Conservation (phyloP, 306 rosid species). For the Acacia melanoxylon region DNA sequence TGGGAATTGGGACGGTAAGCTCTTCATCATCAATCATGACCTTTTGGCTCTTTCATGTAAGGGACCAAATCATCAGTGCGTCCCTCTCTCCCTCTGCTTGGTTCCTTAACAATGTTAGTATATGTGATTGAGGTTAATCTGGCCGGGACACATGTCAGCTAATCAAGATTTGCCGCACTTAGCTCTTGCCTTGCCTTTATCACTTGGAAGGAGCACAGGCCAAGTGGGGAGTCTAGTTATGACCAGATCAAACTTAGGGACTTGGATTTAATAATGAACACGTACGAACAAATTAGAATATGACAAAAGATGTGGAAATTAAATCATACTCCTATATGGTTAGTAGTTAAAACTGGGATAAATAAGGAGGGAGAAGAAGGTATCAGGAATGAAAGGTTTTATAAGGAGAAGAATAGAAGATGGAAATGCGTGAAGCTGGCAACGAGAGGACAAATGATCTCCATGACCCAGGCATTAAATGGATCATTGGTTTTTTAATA, state of each 20-base stretch:
- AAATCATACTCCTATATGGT: no score
- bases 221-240: no score
- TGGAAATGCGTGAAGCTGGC: neutral
- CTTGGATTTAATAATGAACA: no score
- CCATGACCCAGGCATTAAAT: neutral
- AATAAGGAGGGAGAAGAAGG: neutral
- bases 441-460: neutral
- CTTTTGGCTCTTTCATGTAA: neutral
- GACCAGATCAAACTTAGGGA: no score
- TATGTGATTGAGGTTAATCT: no score
- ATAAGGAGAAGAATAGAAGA: neutral
- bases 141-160: no score
- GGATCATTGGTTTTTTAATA: neutral
- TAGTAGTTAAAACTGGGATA: no score
- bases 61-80: neutral
- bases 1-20: constrained; percentile 9
- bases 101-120: neutral
- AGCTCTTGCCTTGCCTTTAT: no score
- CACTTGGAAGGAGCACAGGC: no score
- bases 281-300: no score
- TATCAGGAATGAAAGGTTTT: neutral
- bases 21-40: constrained; percentile 1
- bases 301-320: no score
- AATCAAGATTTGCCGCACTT: no score
- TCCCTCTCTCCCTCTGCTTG: neutral